These are phyloP conservation scores for Chimonanthus salicifolius DNA, from an alignment of 164 flowering plant species.

Conservation along the genomic window DNA sequence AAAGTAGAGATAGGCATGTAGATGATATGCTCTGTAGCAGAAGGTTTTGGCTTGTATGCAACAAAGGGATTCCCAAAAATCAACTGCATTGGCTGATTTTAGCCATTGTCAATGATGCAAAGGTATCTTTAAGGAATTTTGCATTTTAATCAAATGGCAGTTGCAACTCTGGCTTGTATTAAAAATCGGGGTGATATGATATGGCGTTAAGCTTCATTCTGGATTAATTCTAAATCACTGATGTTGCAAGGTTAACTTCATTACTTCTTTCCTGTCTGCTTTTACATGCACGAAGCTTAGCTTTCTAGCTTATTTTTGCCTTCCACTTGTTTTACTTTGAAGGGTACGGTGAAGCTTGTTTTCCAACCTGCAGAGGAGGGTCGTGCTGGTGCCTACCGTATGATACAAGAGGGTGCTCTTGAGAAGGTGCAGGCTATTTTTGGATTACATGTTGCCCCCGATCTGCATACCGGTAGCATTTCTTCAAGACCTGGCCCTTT, in stretches of 20 bases:
- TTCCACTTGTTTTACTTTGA: neutral
- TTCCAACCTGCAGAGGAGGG: constrained; percentile 93
- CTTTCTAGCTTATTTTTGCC: neutral
- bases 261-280: neutral
- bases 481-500: constrained; percentile 65
- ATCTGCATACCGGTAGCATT: constrained; percentile 39
- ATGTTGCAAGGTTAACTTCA: neutral
- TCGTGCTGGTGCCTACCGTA: constrained; percentile 62
- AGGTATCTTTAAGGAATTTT: too few relatives aligned
- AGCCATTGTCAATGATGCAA: neutral
- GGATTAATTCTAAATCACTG: neutral
- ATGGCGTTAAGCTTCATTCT: neutral
- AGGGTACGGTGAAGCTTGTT: constrained; percentile 84
- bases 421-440: constrained; percentile 53
- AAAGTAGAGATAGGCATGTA: too few relatives aligned
- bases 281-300: neutral
- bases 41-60: too few relatives aligned
- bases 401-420: constrained; percentile 64
- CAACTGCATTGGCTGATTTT: neutral
- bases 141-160: neutral
- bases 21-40: too few relatives aligned
- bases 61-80: neutral
- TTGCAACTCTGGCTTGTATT: neutral
- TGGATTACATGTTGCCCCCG: constrained; percentile 61
- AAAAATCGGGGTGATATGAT: neutral